Conservation (phyloP, 768 basidiomycete species). For the Auriscalpium microsporum region DNA sequence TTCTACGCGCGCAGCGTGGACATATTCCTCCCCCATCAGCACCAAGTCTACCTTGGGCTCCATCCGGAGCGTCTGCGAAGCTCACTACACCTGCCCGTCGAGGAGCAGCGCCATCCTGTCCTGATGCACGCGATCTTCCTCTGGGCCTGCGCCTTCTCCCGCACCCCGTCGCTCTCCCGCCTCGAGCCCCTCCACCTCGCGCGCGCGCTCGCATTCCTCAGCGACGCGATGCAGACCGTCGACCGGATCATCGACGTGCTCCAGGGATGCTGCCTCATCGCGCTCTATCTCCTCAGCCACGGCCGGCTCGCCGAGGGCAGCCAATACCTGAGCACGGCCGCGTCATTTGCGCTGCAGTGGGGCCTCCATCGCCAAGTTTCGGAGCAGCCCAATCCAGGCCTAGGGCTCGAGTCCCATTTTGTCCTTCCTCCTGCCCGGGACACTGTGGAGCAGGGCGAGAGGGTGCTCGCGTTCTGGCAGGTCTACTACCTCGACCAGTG, state of each 20-base stretch:
- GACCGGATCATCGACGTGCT: slow-evolving; percentile 61
- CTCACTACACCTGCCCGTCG: slow-evolving; percentile 40
- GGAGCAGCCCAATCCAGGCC: slow-evolving; percentile 23
- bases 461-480: slow-evolving; percentile 76
- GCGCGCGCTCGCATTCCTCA: slow-evolving; percentile 53
- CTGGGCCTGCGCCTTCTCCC: slow-evolving; percentile 76
- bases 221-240: slow-evolving; percentile 49
- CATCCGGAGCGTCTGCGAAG: slow-evolving; percentile 60
- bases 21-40: slow-evolving; percentile 66
- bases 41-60: slow-evolving; percentile 65
- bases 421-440: slow-evolving; percentile 52
- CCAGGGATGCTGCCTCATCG: slow-evolving; percentile 67
- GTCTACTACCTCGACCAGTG: slow-evolving; percentile 74
- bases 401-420: slow-evolving; percentile 27
- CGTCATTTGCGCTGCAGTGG: slow-evolving; percentile 63
- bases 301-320: slow-evolving; percentile 72
- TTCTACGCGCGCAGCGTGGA: slow-evolving; percentile 42
- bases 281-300: slow-evolving; percentile 69
- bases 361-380: slow-evolving; percentile 47
- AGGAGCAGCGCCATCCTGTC: slow-evolving; percentile 65
- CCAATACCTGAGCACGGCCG: slow-evolving; percentile 68
- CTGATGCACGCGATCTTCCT: slow-evolving; percentile 77
- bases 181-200: slow-evolving; percentile 68
- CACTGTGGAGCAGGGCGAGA: slow-evolving; percentile 56
- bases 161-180: slow-evolving; percentile 58